Conservation (phyloP, 2,329 filamentous ascomycete genomes). For the Diaporthe citri region DNA sequence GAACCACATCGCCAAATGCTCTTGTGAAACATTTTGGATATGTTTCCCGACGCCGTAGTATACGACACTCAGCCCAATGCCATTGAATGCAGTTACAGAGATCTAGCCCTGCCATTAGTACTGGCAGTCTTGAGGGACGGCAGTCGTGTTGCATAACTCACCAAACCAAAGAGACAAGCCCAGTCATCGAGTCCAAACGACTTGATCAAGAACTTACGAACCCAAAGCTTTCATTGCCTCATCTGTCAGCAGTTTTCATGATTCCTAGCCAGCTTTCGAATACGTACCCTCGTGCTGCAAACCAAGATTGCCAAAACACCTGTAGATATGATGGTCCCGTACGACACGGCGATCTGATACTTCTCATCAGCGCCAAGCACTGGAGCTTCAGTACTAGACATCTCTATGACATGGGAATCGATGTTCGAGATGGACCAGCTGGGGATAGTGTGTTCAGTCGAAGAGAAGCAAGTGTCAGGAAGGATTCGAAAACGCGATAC, state of each 20-base stretch:
- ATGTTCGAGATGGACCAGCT: background rate
- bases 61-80: constrained; percentile 29
- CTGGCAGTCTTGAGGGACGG: background rate
- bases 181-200: constrained; percentile 11
- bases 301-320: constrained; percentile 34
- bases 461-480: constrained; percentile 1
- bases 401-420: background rate
- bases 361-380: constrained; percentile 28
- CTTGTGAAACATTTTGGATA: constrained; percentile 32
- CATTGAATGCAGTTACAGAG: constrained; percentile 34
- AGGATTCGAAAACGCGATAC: background rate
- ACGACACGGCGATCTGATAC: constrained; percentile 36
- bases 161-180: constrained; percentile 20
- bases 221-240: background rate
- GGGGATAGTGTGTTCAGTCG: background rate
- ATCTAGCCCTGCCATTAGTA: background rate
- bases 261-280: background rate
- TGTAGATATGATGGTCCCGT: constrained; percentile 36
- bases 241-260: background rate
- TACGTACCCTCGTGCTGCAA: constrained; percentile 22
- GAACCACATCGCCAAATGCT: constrained; percentile 33
- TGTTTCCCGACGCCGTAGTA: constrained; percentile 37
- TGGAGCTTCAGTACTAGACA: background rate
- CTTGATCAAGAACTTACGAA: constrained; percentile 2
- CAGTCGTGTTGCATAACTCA: background rate